Base-by-base conservation (phyloP, 352 stramenopile genomes). In the Pythium sp. region DNA sequence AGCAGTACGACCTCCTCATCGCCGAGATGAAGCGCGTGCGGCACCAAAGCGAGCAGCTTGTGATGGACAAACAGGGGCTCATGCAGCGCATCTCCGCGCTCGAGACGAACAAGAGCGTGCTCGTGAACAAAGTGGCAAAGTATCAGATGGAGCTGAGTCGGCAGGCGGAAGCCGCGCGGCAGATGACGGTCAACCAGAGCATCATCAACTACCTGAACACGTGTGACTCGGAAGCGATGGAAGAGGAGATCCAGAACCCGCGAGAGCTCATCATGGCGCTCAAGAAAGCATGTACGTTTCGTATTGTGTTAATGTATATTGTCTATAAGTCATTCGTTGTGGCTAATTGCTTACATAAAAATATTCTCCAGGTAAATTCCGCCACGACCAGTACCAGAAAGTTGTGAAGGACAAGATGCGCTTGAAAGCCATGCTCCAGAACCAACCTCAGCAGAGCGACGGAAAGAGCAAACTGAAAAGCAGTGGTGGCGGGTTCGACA, bases 371-470 rank as follows among this genome's bases (percentile, higher is more conserved):
- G 24, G 70, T 62, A 82, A 84, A 51, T 94, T 92, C 62, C 82
- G 86, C 5, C 84, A 92, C 65, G 84, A 94, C 46, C 86, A 94
- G 78, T 94, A 92, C 62, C 75, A 92, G 62, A 92, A 94, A 64
- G 86, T 82, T 14, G 81, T 94, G 38, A 90, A 90, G 61, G 86
- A 94, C 54, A 94, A 94, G 62, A 73, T 67, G 57, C 80, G 78
- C 18, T 76, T 94, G 47, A 92, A 91, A 71, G 73, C 83, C 12
- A 86, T 92, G 77, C 70, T 93, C 18, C 74, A 81, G 71, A 82
- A 65, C 56, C 46, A 38, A 34, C 15, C 71, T 11, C 73, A 81
- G 60, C 56, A 54, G 62, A 57, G 59, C 26, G 58, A 49, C 46
- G 66, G 46, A 5, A 89, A 84, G 53, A 62, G 28, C 41, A 86